Conservation (phyloP, 2,329 filamentous ascomycete species). For the Cytospora schulzeri region DNA sequence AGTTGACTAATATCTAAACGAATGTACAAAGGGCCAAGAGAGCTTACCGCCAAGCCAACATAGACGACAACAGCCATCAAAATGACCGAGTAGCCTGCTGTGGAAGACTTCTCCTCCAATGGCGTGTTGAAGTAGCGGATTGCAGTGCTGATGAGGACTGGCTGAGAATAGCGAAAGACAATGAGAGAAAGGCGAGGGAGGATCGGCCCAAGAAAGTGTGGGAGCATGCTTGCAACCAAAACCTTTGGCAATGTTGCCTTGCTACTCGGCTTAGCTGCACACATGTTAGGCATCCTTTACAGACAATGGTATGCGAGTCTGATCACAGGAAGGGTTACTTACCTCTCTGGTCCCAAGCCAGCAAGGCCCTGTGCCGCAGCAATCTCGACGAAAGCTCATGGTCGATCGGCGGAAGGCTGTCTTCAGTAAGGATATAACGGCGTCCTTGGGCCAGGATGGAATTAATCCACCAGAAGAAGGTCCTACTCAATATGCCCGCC, state of each 20-base stretch:
- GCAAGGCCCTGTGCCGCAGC: constrained; percentile 31
- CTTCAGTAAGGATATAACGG: constrained; percentile 29
- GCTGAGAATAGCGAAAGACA: constrained; percentile 45
- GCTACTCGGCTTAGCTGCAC: constrained; percentile 31
- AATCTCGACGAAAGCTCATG: constrained; percentile 29
- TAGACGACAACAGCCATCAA: constrained; percentile 39
- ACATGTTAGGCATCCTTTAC: neutral
- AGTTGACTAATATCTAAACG: neutral
- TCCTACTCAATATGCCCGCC: constrained; percentile 32
- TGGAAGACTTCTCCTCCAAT: neutral
- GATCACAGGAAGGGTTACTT: constrained; percentile 26
- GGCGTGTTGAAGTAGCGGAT: constrained; percentile 37
- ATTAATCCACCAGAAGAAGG: constrained; percentile 40
- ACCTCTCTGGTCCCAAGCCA: constrained; percentile 35
- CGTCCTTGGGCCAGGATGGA: constrained; percentile 36
- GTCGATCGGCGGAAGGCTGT: constrained; percentile 35
- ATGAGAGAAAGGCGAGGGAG: constrained; percentile 42
- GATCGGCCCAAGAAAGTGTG: constrained; percentile 36
- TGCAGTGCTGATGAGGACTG: constrained; percentile 41
- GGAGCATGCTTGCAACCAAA: constrained; percentile 35
- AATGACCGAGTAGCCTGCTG: constrained; percentile 36
- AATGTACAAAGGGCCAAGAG: neutral
- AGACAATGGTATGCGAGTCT: neutral
- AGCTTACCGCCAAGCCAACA: constrained; percentile 41
- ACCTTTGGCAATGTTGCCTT: constrained; percentile 35